phyloP scores from a whole-genome alignment of 2,329 filamentous ascomycete species.

The Colletotrichum chlorophyti region DNA sequence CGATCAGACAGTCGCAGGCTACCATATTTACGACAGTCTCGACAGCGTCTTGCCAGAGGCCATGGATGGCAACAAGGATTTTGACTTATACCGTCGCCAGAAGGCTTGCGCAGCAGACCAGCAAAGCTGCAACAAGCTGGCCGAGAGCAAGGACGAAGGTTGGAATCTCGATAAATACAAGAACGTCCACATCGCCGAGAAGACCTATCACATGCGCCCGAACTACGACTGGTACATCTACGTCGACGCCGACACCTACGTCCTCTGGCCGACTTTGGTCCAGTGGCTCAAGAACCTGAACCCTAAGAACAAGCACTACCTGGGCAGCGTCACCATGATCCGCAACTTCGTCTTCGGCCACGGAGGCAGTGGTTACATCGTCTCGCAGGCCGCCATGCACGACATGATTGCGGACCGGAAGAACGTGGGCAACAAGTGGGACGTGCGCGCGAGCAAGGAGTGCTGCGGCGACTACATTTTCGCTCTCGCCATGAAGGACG shows the following conservation, averaged over 20 bases:
- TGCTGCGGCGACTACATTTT: conserved; percentile 63
- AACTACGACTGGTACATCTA: conserved; percentile 66
- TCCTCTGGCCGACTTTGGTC: conserved; percentile 59
- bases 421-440: conserved; percentile 54
- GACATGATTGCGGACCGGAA: conserved; percentile 48
- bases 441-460: conserved; percentile 44
- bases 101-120: conserved; percentile 52
- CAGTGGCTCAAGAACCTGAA: conserved; percentile 55
- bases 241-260: conserved; percentile 65
- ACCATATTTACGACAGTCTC: conserved; percentile 53
- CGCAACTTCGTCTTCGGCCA: conserved; percentile 56
- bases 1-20: conserved; percentile 52
- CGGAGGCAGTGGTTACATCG: conserved; percentile 61
- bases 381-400: conserved; percentile 60
- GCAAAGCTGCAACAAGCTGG: conserved; percentile 49
- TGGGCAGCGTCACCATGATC: conserved; percentile 56
- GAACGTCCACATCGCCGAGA: conserved; percentile 65
- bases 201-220: conserved; percentile 56
- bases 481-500: conserved; percentile 51
- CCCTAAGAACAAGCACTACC: conserved; percentile 50
- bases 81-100: conserved; percentile 55
- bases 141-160: conserved; percentile 39
- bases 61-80: conserved; percentile 54
- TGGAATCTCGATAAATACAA: conserved; percentile 70
- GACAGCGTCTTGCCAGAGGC: conserved; percentile 50